Evolutionary conservation across 352 stramenopile species (phyloP), one percentile per base, ranked within the genome.

Genomic region (Lagenidium giganteum): DNA sequence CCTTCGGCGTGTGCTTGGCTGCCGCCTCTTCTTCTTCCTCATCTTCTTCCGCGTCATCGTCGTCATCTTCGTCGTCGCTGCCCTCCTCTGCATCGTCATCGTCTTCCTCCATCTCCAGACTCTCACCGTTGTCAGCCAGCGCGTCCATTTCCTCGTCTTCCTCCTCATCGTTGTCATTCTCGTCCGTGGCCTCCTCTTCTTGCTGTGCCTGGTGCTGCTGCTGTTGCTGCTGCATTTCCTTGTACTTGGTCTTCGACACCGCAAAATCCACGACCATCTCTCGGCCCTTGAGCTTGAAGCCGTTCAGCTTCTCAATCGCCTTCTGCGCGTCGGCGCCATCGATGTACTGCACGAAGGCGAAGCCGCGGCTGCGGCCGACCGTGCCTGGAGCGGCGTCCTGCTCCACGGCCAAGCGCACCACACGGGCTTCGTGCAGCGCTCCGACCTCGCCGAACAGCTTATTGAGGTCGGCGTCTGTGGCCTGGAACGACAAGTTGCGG

Each of bases 221-320:
- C 21, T 16, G 13, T 13, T 44, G 16, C 47, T 80, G 72, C 45
- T 87, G 71, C 57, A 85, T 70, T 44, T 88, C 65, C 21, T 87
- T 23, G 40, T 90, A 91, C 47, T 93, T 83, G 13, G 63, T 58
- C 54, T 93, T 91, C 9, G 78, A 72, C 21, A 93, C 44, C 27
- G 81, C 81, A 56, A 86, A 89, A 70, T 93, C 81, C 23, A 93
- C 81, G 51, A 91, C 76, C 65, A 93, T 89, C 51, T 89, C 71
- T 34, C 81, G 76, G 32, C 78, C 81, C 43, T 88, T 89, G 23
- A 93, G 56, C 41, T 91, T 91, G 22, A 55, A 54, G 45, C 77
- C 79, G 40, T 90, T 93, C 20, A 87, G 58, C 25, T 80, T 74
- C 17, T 82, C 74, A 27, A 90, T 74, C n/a, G 81, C 77, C 16